These are phyloP conservation scores for Camellia lanceoleosa DNA, from an alignment of 148 eudicot species.

Conservation along the genomic window DNA sequence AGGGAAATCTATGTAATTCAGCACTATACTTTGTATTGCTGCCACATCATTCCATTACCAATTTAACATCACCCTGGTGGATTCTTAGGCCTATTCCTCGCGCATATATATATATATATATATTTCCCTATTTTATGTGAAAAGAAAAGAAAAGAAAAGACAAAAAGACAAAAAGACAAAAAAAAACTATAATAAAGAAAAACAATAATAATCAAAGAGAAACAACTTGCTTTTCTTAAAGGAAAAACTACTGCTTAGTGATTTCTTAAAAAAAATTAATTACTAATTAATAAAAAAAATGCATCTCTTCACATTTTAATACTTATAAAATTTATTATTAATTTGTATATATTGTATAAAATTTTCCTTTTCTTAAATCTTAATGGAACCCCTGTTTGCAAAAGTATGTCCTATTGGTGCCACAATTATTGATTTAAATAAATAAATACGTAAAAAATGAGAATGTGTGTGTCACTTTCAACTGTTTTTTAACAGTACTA, in stretches of 20 bases:
- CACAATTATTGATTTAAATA: background rate
- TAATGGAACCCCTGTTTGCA: background rate
- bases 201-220: no score
- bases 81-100: no score
- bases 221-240: background rate
- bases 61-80: no score
- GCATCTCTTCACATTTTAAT: no score
- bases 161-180: no score
- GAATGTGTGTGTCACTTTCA: background rate
- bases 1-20: no score
- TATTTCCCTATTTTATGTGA: background rate
- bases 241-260: no score
- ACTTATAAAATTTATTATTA: no score
- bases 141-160: background rate
- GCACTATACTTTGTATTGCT: background rate
- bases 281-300: no score
- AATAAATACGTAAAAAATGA: background rate
- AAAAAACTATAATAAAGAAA: background rate
- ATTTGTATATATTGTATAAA: no score
- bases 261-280: no score
- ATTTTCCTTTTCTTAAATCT: constrained; percentile 5
- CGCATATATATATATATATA: no score
- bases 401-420: constrained; percentile 4
- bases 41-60: background rate
- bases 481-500: background rate